Evolutionary conservation across 108 stramenopile species (phyloP), one percentile per base, ranked within the genome.

Genomic region (Schizochytrium sp.): DNA sequence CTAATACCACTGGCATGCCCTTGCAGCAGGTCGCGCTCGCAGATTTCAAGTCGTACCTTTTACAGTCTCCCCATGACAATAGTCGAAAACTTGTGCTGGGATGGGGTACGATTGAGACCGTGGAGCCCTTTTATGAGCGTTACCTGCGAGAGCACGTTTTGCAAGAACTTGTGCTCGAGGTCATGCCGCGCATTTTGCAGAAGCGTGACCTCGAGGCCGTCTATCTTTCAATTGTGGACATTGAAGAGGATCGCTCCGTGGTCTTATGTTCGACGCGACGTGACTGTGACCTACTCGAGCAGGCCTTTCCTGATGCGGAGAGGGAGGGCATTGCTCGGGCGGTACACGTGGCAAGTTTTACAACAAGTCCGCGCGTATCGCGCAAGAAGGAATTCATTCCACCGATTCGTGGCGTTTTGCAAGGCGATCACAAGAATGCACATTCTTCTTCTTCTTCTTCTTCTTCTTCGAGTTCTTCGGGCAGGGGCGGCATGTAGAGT

Each of bases 331-430:
- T 69, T 18, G 34, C 63, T 1, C 63, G 63, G 0, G 25, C 63
- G 14, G 41, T 69, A 23, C 34, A 41, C 18, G 51, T 3, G 5
- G 45, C 44, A 12, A 16, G 14, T 6, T 23, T 83, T 8, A 83
- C 51, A 6, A 47, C 51, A 12, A 28, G 19, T 6, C 76, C 76
- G 12, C 76, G 76, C 45, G 48, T 83, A 43, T 83, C 76, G 18
- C 45, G 76, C n/a, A 83, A 83, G 1, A 45, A 83, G 19, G 76
- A 83, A 45, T 83, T 83, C 51, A 83, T 83, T 53, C 76, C 76
- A 6, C 23, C 6, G 12, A 34, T 83, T 8, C 76, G 23, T 6
- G 25, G 34, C 21, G 63, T 69, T 18, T 41, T 69, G 25, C 63
- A 69, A 69, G 55, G 34, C 34, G 34, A 34, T 34, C 34, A 34